Evolutionary conservation across 371 early-diverging fungal species (phyloP), one percentile per base, ranked within the genome.

Genomic region (Apophysomyces ossiformis): DNA sequence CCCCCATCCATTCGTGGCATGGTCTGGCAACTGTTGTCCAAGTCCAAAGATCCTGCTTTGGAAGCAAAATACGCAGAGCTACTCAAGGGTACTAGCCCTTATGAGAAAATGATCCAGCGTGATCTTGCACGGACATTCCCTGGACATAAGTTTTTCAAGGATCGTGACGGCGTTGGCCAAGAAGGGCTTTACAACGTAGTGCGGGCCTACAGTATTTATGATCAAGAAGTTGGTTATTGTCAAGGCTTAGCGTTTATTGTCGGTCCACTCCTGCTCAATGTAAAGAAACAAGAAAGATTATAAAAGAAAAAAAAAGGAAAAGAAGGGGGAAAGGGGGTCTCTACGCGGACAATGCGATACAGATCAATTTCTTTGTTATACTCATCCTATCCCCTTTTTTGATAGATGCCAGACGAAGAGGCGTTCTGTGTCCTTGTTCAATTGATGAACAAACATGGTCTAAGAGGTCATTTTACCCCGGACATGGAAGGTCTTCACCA

Each of bases 91-190:
- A 69, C 82, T 0, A 87, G 91, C 38, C 67, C 85, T 4, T 89
- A 93, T 69, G 98, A 98, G 68, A 98, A 92, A 67, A 85, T 93
- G 66, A 97, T 97, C 58, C 85, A 86, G 61, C 82, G 96, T 7
- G 97, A 97, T 72, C 75, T 97, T 36, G 86, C 93, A 37, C 79
- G 97, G 8, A 98, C 98, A 15, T 96, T 96, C 75, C 97, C 98
- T 4, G 88, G 88, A 41, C 92, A 93, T 64, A 86, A 85, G 47
- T 93, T 87, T 68, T 96, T 98, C 75, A 81, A 86, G 61, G 90
- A 93, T 26, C 75, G 82, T 0, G 90, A 88, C 37, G 96, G 95
- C n/a, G 82, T 87, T 8, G 98, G 97, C 6, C 97, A 98, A 67
- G 92, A 91, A 69, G 87, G 87, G 0, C 77, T 98, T 58, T 96